Conservation (phyloP, 495 filamentous ascomycete genomes). For the Hypoxylon cercidicola region DNA sequence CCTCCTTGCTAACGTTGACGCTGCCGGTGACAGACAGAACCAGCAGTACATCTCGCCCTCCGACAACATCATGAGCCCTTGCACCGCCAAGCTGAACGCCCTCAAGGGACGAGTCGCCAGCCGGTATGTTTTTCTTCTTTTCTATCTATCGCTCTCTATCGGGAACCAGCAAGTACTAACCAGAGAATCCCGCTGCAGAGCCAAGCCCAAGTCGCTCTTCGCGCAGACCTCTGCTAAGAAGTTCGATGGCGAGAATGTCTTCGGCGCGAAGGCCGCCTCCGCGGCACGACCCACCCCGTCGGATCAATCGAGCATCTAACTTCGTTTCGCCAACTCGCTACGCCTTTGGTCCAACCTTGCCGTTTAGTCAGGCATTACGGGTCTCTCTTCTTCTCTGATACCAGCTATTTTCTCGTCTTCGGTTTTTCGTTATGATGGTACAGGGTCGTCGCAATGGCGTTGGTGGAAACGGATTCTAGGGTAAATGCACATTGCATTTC, state of each 20-base stretch:
- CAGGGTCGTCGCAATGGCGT: constrained; percentile 25
- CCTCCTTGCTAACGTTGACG: constrained; percentile 31
- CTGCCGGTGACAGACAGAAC: constrained; percentile 50
- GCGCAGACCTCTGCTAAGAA: constrained; percentile 69
- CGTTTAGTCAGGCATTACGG: constrained; percentile 13
- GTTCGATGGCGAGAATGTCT: constrained; percentile 50
- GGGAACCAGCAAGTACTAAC: neutral
- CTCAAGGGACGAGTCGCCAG: constrained; percentile 83
- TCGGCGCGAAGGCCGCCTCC: constrained; percentile 37
- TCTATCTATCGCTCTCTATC: neutral
- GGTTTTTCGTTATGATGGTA: constrained; percentile 9
- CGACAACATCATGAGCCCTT: constrained; percentile 91
- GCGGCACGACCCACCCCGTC: neutral
- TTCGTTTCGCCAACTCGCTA: neutral
- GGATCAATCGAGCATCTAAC: constrained; percentile 7
- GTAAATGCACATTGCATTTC: too few species aligned
- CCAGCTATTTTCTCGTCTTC: constrained; percentile 8
- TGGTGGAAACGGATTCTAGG: constrained; percentile 24
- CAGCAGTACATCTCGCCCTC: constrained; percentile 88
- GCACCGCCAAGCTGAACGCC: constrained; percentile 87
- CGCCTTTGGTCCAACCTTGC: neutral
- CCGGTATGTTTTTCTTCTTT: constrained; percentile 62
- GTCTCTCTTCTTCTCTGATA: constrained; percentile 4
- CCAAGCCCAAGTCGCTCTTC: constrained; percentile 72
- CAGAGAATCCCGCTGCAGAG: constrained; percentile 46